Conservation (phyloP, 768 basidiomycete species). For the Candolleomyces eurysporus region DNA sequence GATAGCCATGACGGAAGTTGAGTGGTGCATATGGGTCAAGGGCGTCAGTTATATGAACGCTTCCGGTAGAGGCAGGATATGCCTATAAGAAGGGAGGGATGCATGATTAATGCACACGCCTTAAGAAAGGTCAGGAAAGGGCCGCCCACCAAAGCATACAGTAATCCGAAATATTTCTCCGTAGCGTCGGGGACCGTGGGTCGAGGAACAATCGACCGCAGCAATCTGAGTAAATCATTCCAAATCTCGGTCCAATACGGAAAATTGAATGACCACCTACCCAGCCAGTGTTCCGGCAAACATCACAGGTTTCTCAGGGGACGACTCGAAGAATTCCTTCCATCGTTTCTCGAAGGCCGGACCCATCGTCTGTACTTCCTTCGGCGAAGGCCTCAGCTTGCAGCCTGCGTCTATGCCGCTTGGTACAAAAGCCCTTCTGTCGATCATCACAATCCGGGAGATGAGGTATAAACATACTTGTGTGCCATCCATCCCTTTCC, state of each 20-base stretch:
- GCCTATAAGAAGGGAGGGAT: not conserved
- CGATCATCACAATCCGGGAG: not conserved
- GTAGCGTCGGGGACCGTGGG: conserved; percentile 10
- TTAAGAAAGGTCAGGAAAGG: not conserved
- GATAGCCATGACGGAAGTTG: conserved; percentile 45
- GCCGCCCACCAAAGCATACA: not conserved
- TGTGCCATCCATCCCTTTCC: conserved; percentile 51
- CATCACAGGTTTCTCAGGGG: conserved; percentile 56
- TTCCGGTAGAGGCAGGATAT: conserved; percentile 46
- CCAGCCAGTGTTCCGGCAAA: conserved; percentile 39
- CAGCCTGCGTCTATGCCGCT: conserved; percentile 56
- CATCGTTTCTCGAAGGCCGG: conserved; percentile 48
- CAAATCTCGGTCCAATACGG: not conserved
- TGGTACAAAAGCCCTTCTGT: conserved; percentile 13
- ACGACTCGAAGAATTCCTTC: conserved; percentile 47
- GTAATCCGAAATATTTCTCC: no score
- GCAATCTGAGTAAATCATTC: no score
- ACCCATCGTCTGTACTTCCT: conserved; percentile 51
- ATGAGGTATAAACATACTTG: conserved; percentile 39
- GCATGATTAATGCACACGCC: not conserved
- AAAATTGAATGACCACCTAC: conserved; percentile 25
- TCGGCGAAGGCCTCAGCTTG: conserved; percentile 50
- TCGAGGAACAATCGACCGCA: not conserved
- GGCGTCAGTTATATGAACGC: conserved; percentile 46
- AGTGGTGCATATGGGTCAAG: conserved; percentile 38